Evolutionary conservation across 1,284 basidiomycete species (phyloP).

Genomic region (Trichosporon sp.): DNA sequence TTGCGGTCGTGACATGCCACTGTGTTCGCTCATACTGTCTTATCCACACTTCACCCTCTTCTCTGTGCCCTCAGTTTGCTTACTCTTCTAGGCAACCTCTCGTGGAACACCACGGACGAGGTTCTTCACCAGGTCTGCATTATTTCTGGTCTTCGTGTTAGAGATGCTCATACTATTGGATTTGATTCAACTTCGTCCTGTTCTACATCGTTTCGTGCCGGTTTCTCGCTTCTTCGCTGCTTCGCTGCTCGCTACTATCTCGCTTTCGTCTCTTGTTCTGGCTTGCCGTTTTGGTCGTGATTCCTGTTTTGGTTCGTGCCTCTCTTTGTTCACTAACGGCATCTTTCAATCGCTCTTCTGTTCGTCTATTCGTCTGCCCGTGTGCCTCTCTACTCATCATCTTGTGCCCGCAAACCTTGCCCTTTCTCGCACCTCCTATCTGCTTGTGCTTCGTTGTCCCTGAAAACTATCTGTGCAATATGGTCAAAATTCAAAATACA

Average conservation of each 20-base stretch:
- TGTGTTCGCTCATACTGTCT: neutral
- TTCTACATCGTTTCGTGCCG: constrained; percentile 15
- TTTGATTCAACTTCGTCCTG: constrained; percentile 24
- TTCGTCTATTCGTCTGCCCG: constrained; percentile 9
- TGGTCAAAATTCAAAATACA: constrained; percentile 20
- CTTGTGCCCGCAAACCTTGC: constrained; percentile 1
- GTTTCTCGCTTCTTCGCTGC: constrained; percentile 2
- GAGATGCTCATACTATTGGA: constrained; percentile 59
- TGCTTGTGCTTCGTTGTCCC: constrained; percentile 5
- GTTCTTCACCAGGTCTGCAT: constrained; percentile 65
- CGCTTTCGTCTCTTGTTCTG: constrained; percentile 3
- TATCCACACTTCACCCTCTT: neutral
- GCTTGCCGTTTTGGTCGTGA: neutral
- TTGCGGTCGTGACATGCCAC: neutral
- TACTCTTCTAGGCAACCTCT: constrained; percentile 45
- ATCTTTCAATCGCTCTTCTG: neutral
- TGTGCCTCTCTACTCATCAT: constrained; percentile 10
- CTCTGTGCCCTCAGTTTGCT: neutral
- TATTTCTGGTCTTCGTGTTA: constrained; percentile 54
- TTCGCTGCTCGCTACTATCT: neutral
- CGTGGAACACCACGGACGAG: constrained; percentile 86
- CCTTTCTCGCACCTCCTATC: constrained; percentile 11
- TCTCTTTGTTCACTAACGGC: neutral
- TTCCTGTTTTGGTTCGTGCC: constrained; percentile 1
- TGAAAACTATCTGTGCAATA: constrained; percentile 5